phyloP scores from a whole-genome alignment of 805 yeast genomes.

The Candida khao-thaluensis region DNA sequence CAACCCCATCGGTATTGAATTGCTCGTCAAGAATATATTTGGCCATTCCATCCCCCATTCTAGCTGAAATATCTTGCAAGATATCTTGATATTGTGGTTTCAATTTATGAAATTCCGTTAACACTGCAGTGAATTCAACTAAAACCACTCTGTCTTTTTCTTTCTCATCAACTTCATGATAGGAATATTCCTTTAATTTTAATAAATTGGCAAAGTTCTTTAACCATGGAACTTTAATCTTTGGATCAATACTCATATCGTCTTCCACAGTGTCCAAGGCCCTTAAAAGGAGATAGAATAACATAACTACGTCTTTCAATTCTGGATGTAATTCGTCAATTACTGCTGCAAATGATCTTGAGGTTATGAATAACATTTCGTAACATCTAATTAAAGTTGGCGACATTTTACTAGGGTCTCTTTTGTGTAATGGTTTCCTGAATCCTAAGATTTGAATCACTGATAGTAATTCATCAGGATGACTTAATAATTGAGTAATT shows the following conservation, averaged over 20 bases:
- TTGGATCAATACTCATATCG: slow-evolving; percentile 81
- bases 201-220: slow-evolving; percentile 67
- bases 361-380: slow-evolving; percentile 62
- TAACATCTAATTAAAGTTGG: slow-evolving; percentile 57
- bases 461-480: slow-evolving; percentile 72
- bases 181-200: slow-evolving; percentile 72
- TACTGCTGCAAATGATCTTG: slow-evolving; percentile 93
- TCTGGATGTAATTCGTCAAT: slow-evolving; percentile 90
- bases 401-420: slow-evolving; percentile 32
- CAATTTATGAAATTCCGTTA: slow-evolving; percentile 70
- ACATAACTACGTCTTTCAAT: slow-evolving; percentile 72
- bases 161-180: slow-evolving; percentile 65
- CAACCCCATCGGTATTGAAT: slow-evolving; percentile 76
- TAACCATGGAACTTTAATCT: slow-evolving; percentile 70
- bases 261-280: slow-evolving; percentile 96
- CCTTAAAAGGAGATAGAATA: slow-evolving; percentile 82
- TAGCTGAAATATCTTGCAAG: slow-evolving; percentile 68
- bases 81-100: slow-evolving; percentile 76
- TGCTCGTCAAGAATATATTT: slow-evolving; percentile 77
- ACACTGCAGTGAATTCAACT: slow-evolving; percentile 69
- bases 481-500: slow-evolving; percentile 53
- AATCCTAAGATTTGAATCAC: slow-evolving; percentile 58
- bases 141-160: slow-evolving; percentile 83
- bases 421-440: slow-evolving; percentile 53
- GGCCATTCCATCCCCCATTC: slow-evolving; percentile 99